Evolutionary conservation across 2,329 filamentous ascomycete genomes (phyloP).

Genomic region (Aaosphaeria pasadenensis): DNA sequence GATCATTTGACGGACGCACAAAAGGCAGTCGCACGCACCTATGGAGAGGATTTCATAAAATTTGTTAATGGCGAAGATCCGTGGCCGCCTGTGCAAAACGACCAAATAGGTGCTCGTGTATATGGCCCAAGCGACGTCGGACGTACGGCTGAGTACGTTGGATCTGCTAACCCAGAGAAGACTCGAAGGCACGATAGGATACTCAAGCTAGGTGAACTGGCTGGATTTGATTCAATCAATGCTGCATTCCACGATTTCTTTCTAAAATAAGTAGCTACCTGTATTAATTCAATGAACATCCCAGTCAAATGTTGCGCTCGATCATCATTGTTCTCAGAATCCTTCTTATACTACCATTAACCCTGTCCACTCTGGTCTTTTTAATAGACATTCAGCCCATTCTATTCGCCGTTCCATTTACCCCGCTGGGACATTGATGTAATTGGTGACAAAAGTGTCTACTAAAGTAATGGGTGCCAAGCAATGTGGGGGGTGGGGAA

Average conservation of each 20-base stretch:
- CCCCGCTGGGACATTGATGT: too few relatives aligned
- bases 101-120: constrained; percentile 19
- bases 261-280: constrained; percentile 2
- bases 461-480: too few relatives aligned
- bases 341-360: too few relatives aligned
- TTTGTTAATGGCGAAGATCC: constrained; percentile 31
- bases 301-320: too few relatives aligned
- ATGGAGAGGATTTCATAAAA: constrained; percentile 29
- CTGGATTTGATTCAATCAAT: constrained; percentile 21
- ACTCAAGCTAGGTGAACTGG: constrained; percentile 22
- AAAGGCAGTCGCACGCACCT: constrained; percentile 18
- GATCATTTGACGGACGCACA: constrained; percentile 19
- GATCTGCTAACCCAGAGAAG: constrained; percentile 19
- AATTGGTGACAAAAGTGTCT: too few relatives aligned
- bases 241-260: constrained; percentile 26
- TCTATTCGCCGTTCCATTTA: too few relatives aligned
- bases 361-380: too few relatives aligned
- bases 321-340: not conserved
- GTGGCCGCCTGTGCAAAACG: constrained; percentile 25
- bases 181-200: constrained; percentile 22
- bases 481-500: too few relatives aligned
- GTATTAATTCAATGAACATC: too few relatives aligned
- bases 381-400: too few relatives aligned
- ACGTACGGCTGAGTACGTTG: constrained; percentile 22
- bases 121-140: constrained; percentile 29